These are phyloP conservation scores for Sporopachydermia cereana DNA, from an alignment of 1,139 yeast genomes.

Conservation along the genomic window DNA sequence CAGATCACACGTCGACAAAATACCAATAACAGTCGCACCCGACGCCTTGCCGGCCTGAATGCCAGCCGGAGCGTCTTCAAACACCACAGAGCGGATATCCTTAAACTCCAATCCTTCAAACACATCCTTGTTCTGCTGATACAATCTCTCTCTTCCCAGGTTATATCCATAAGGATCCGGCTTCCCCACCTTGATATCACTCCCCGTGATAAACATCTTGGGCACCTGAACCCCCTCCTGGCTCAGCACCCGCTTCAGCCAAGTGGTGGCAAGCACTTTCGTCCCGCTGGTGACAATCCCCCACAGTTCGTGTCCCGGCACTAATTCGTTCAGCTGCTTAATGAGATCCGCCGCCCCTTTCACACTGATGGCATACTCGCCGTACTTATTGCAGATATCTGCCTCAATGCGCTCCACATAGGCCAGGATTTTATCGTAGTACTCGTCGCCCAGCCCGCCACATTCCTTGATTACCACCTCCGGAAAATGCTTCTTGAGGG, in stretches of 20 bases:
- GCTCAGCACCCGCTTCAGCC: conserved; percentile 59
- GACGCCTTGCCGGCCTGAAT: conserved; percentile 76
- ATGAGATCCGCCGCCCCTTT: conserved; percentile 63
- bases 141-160: conserved; percentile 45
- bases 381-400: conserved; percentile 59
- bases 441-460: conserved; percentile 5
- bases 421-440: conserved; percentile 5
- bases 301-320: conserved; percentile 44
- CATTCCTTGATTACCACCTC: conserved; percentile 50
- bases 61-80: conserved; percentile 87
- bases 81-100: conserved; percentile 46
- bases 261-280: conserved; percentile 60
- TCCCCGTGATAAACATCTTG: conserved; percentile 68
- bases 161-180: conserved; percentile 80
- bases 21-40: conserved; percentile 74
- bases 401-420: conserved; percentile 63
- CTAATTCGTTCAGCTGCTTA: conserved; percentile 32
- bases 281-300: conserved; percentile 84
- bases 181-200: conserved; percentile 64
- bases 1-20: conserved; percentile 68
- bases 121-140: not conserved
- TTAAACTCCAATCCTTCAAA: conserved; percentile 31
- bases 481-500: conserved; percentile 63
- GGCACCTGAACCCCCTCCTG: conserved; percentile 33
- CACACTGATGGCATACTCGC: conserved; percentile 59